A percentile compares a stretch with the other conserved stretches of the same genome.
These are phyloP conservation scores for Lolium perenne DNA, from an alignment of 176 grass and related monocot genomes.

Conservation along the genomic window DNA sequence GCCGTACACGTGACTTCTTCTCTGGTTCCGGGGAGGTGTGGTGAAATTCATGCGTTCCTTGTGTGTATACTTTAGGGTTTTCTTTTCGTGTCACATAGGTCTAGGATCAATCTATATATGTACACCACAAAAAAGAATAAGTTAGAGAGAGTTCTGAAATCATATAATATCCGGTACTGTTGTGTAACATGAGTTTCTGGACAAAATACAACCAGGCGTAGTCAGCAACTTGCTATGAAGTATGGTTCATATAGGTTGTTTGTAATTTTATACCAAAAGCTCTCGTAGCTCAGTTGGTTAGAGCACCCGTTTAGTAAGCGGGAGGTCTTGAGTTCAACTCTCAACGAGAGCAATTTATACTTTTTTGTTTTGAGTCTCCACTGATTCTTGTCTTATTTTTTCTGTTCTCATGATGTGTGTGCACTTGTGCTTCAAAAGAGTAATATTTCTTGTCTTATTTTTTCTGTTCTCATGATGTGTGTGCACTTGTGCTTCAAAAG, in stretches of 20 bases:
- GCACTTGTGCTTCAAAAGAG: neutral
- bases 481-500: neutral
- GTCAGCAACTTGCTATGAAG: no score
- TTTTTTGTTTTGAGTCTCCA: neutral
- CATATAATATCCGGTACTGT: neutral
- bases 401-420: neutral
- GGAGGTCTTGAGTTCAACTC: conserved; percentile 95
- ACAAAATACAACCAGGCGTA: no score
- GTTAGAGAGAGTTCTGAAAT: neutral
- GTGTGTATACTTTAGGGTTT: neutral
- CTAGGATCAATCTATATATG: neutral
- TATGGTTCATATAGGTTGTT: no score
- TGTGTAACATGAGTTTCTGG: neutral
- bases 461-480: neutral
- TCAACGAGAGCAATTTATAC: conserved; percentile 64
- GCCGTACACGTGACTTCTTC: neutral
- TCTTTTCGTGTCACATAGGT: neutral
- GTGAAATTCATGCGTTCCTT: neutral
- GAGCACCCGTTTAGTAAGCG: conserved; percentile 98
- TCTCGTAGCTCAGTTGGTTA: conserved; percentile 99
- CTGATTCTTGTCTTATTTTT: neutral
- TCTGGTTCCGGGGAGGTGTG: neutral
- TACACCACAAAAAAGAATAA: neutral
- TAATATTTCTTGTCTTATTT: neutral
- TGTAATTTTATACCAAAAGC: neutral